These are phyloP conservation scores for Eucalyptus cloeziana DNA, from an alignment of 345 rosid species.

Conservation along the genomic window DNA sequence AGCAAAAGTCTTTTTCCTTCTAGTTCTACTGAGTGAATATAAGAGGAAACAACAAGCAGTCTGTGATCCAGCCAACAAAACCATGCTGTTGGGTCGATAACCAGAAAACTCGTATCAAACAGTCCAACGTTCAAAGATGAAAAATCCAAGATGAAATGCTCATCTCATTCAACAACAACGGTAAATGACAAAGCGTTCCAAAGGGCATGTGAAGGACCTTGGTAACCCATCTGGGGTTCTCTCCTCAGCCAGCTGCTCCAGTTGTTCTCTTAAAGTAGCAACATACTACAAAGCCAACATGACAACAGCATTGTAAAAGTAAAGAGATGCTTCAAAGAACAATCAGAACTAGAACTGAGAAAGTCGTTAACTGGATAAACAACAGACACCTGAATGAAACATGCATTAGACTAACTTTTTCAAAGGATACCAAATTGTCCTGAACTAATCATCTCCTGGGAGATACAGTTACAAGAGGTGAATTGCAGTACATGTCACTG, in stretches of 20 bases:
- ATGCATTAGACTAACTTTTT: not conserved
- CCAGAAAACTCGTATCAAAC: not conserved
- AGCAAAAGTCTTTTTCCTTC: not conserved
- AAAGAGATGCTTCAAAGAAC: not conserved
- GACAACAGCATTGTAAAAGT: not conserved
- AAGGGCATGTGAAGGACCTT: slow-evolving; percentile 22
- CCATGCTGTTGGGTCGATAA: not conserved
- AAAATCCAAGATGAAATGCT: not conserved
- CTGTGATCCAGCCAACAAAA: not conserved
- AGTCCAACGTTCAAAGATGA: not conserved
- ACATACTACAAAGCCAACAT: slow-evolving; percentile 41
- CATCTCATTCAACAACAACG: not conserved
- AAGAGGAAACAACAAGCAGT: not conserved
- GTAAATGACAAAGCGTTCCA: not conserved
- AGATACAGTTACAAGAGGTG: not conserved
- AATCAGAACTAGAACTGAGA: not conserved
- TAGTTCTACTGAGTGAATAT: not conserved
- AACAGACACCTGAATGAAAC: not conserved
- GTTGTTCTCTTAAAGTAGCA: slow-evolving; percentile 64
- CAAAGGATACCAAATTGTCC: not conserved
- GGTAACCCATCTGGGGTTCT: slow-evolving; percentile 68
- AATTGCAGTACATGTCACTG: not conserved
- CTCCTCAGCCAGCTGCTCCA: slow-evolving; percentile 68
- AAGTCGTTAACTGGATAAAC: not conserved
- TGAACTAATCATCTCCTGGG: not conserved